Evolutionary conservation across 2,329 filamentous ascomycete genomes (phyloP).

Genomic region (Colletotrichum aenigma): DNA sequence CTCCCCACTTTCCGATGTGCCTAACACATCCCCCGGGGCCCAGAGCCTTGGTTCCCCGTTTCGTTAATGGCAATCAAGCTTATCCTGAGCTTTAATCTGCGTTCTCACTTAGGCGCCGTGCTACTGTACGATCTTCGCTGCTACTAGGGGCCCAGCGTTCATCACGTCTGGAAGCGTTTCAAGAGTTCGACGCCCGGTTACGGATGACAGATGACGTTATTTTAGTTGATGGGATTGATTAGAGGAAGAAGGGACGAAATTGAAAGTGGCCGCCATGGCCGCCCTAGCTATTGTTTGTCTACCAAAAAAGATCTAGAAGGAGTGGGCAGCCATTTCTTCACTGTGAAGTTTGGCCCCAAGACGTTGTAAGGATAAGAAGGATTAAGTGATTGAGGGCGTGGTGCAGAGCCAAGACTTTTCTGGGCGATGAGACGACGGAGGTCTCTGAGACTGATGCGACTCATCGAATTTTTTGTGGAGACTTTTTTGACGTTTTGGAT

Average conservation of each 20-base stretch:
- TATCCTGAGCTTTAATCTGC: background rate
- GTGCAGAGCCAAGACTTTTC: background rate
- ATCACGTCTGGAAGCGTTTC: background rate
- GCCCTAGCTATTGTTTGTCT: background rate
- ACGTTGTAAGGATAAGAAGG: background rate
- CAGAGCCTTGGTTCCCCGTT: background rate
- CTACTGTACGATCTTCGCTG: background rate
- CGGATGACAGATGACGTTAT: background rate
- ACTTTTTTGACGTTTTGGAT: background rate
- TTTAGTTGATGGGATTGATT: background rate
- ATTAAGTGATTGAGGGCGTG: background rate
- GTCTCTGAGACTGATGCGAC: slow-evolving; percentile 16
- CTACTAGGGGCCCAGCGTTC: background rate
- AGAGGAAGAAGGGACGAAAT: background rate
- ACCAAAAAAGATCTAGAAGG: background rate
- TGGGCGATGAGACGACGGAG: background rate
- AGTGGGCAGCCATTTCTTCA: background rate
- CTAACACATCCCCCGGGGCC: background rate
- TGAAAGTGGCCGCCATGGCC: background rate
- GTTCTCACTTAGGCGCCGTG: background rate
- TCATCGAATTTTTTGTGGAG: slow-evolving; percentile 13
- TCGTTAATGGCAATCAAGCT: background rate
- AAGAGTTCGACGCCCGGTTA: background rate
- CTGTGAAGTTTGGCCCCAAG: background rate
- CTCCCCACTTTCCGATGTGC: background rate